Percentiles rank a stretch among this genome's conserved stretches.
Evolutionary conservation across 306 rosid species (phyloP).

Genomic region (Medicago ruthenica): DNA sequence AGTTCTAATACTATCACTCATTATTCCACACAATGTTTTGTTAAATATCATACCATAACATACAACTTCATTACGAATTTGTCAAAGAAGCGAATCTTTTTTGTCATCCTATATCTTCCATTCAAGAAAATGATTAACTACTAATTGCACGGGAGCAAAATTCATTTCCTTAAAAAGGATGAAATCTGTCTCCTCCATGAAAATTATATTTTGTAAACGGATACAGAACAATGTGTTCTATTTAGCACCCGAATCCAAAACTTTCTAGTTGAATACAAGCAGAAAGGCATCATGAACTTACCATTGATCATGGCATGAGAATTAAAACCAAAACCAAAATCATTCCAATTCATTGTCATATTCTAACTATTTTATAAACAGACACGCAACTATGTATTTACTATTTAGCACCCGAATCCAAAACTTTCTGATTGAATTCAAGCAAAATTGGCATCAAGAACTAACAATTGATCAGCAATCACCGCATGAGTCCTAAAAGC

Average conservation of each 20-base stretch:
- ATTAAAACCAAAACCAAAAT: neutral
- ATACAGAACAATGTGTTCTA: neutral
- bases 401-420: neutral
- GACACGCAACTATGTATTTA: neutral
- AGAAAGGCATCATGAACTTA: neutral
- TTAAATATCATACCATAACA: constrained; percentile 4
- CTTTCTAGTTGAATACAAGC: neutral
- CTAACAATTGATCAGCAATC: neutral
- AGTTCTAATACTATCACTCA: neutral
- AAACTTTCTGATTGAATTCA: neutral
- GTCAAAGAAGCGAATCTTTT: neutral
- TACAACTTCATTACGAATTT: neutral
- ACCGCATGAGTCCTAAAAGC: neutral
- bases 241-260: neutral
- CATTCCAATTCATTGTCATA: neutral
- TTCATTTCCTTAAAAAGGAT: neutral
- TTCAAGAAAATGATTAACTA: neutral
- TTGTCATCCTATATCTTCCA: neutral
- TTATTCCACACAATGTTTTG: neutral
- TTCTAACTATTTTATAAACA: neutral
- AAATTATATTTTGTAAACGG: neutral
- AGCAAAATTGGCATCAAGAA: neutral
- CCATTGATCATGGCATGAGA: neutral
- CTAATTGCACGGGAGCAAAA: neutral
- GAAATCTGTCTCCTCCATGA: neutral